These are phyloP conservation scores for Angophora floribunda DNA, from an alignment of 345 rosid species.

Conservation along the genomic window DNA sequence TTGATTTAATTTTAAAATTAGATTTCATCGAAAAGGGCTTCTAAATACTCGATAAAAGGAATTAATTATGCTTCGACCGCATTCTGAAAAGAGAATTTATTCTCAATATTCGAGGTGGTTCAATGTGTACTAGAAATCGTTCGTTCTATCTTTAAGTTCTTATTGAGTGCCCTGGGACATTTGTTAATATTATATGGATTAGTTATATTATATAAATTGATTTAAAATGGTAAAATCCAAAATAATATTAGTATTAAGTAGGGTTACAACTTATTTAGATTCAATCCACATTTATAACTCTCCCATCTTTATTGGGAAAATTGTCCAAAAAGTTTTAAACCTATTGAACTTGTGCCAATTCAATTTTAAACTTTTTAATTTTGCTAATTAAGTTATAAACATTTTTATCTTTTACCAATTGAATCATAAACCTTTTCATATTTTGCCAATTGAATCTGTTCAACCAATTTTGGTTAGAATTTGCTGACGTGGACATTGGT, in stretches of 20 bases:
- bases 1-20: neutral
- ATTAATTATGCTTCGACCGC: neutral
- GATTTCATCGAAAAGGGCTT: neutral
- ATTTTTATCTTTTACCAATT: no score
- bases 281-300: neutral
- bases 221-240: neutral
- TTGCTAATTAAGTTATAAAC: no score
- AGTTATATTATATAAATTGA: neutral
- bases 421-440: no score
- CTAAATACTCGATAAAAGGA: neutral
- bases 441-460: no score
- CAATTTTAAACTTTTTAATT: no score
- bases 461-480: no score
- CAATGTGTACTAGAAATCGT: accelerated
- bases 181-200: neutral
- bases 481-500: no score
- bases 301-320: no score
- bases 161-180: neutral
- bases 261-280: neutral
- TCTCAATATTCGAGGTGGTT: neutral
- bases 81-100: neutral
- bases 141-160: neutral
- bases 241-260: no score
- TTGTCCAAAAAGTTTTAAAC: no score
- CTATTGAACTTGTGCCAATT: no score